Base-by-base conservation (phyloP, 192 early-diverging fungal genomes). In the Gamsiella multidivaricata region DNA sequence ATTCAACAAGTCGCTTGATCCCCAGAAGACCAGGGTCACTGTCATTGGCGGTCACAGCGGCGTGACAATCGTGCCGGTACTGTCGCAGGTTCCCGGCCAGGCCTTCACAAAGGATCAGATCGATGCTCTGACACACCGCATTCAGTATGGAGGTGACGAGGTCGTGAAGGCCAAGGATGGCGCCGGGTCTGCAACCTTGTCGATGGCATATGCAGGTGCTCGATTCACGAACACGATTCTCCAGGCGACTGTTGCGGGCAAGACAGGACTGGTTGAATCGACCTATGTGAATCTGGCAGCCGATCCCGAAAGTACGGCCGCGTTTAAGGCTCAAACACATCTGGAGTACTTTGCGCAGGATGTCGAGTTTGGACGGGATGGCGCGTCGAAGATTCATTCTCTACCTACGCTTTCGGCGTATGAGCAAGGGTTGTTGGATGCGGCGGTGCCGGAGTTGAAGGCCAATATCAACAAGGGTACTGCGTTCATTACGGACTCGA, bases 71-170 rank as follows among this genome's bases (percentile, higher is more conserved):
- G 85, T 98, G 22, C 96, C 96, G 8, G 81, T 98, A 14, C 86
- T 98, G 45, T 91, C 89, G 36, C 88, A 92, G 78, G 71, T 87
- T n/a, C 81, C 91, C 29, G 83, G 86, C 23, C 65, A 90, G 20
- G 86, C 84, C 36, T 91, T 98, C 71, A 85, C 86, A 56, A 82
- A 92, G 49, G 91, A 93, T 61, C 88, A 96, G 84, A 62, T 90
- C 49, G 92, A 95, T 69, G 84, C 80, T 22, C 85, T 98, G 51
- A 98, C 96, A 28, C 65, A 96, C 72, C 93, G 95, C 69, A 98
- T 98, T 79, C 96, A 98, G 84, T 97, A 89, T 71, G 96, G 94
- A 78, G 96, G 96, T 64, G 96, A 98, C 79, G 96, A 98, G 81
- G 96, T 98, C 29, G 95, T 98, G 70, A 94, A 97, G 90, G 96